Evolutionary conservation across 257 asterid genomes (phyloP), one percentile per base, ranked within the genome.

Genomic region (Prunella vulgaris): DNA sequence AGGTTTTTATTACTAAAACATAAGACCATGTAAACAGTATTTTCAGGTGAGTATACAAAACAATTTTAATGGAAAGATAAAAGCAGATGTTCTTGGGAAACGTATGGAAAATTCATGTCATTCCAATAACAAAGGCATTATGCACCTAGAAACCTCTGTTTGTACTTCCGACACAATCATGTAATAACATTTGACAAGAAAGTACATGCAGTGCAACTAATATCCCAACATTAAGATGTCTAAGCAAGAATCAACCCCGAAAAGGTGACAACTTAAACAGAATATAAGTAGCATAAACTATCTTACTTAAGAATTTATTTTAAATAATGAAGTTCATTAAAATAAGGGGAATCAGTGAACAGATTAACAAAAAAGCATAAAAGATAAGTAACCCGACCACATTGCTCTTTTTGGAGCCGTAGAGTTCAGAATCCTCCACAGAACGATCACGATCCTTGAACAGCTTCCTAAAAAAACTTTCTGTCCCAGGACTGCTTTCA

Each of bases 401-500:
- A 77, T 83, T 87, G 85, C 74, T 84, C 80, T 82, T 89, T 70
- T 76, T 87, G 60, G 90, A 84, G 57, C 90, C 84, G 81, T 89
- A 86, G 68, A 92, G 95, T 83, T 92, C 96, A n/a, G 96, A 92
- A 73, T 92, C 96, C 78, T 92, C 96, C 62, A 89, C 78, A 33
- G 96, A 92, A 68, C 95, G 96, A 58, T 92, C 96, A 67, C 95
- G 95, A 52, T 92, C 97, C 82, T 85, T 87, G 77, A 92, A 92
- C 80, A 92, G 77, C 87, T 91, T 91, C 71, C 92, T 93, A 24
- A 91, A 88, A 69, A 91, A 88, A 64, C 68, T 89, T 72, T 91
- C 97, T 54, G 97, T 91, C 69, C 97, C 96, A 69, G 97, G 96
- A 73, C 96, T 89, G 82, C 92, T 86, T 82, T 87, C 96, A 61